Conservation (phyloP, 2,329 filamentous ascomycete species). For the Talaromyces sp. region DNA sequence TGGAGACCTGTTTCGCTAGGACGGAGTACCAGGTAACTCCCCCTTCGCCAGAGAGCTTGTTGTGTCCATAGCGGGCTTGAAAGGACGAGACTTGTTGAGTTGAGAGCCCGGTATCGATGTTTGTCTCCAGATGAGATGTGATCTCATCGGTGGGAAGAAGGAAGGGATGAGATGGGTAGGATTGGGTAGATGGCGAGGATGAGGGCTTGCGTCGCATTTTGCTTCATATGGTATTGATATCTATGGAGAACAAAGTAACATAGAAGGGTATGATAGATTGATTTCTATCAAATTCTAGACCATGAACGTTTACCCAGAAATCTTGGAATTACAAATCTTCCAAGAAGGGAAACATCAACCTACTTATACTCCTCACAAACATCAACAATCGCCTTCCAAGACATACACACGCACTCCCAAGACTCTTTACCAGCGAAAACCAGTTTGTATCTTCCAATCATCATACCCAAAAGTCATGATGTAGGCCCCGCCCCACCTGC, state of each 20-base stretch:
- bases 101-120: conserved; percentile 48
- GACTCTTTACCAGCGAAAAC: not conserved
- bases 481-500: not conserved
- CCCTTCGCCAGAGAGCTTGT: conserved; percentile 48
- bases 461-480: conserved; percentile 1
- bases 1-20: conserved; percentile 51
- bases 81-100: conserved; percentile 43
- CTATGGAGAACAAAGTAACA: not conserved
- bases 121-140: conserved; percentile 45
- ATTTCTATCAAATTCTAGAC: not conserved
- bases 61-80: conserved; percentile 49
- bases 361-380: not conserved
- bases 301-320: not conserved
- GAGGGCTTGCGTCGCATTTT: conserved; percentile 8
- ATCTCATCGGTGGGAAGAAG: conserved; percentile 37
- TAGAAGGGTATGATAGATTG: not conserved
- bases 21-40: conserved; percentile 50
- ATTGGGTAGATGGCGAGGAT: not conserved
- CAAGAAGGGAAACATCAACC: not conserved
- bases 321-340: not conserved
- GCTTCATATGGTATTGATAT: not conserved
- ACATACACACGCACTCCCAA: not conserved
- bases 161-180: conserved; percentile 29
- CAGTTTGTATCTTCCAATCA: not conserved
- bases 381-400: conserved; percentile 4